phyloP scores from a whole-genome alignment of 1,284 basidiomycete species.

The Irpex rosettiformis region DNA sequence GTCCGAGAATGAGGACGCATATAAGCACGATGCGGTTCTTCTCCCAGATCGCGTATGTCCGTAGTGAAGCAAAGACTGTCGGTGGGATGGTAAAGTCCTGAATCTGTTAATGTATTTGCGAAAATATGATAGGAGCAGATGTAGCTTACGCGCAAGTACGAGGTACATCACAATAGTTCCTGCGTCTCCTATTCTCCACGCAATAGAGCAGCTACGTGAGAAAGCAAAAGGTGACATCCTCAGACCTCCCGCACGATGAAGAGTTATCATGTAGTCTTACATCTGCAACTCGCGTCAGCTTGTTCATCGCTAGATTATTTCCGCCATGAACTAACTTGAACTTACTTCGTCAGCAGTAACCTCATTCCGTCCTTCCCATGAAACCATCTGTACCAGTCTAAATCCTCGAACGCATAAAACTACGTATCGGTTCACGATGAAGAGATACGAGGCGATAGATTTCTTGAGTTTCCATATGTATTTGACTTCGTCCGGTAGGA shows the following conservation, averaged over 20 bases:
- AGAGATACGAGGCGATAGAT: background rate
- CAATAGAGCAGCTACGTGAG: background rate
- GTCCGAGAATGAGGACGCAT: background rate
- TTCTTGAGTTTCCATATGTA: conserved; percentile 1
- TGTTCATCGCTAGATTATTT: background rate
- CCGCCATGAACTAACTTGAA: background rate
- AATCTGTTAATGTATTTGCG: no score
- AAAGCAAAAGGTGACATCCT: background rate
- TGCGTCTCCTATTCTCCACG: background rate
- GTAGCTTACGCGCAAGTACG: background rate
- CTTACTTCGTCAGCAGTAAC: background rate
- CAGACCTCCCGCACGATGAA: background rate
- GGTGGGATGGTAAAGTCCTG: no score
- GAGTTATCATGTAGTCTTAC: background rate
- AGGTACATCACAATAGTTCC: background rate
- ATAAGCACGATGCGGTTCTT: background rate
- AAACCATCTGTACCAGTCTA: background rate
- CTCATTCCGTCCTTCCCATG: background rate
- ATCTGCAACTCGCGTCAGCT: background rate
- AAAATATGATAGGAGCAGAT: background rate
- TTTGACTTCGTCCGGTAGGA: conserved; percentile 4
- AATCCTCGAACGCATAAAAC: background rate
- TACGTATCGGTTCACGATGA: conserved; percentile 2
- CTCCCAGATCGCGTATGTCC: background rate
- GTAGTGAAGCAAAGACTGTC: background rate